Percentiles rank a stretch among this genome's conserved stretches.
Evolutionary conservation across 2,329 filamentous ascomycete genomes (phyloP).

Genomic region (Phialocephala subalpina): DNA sequence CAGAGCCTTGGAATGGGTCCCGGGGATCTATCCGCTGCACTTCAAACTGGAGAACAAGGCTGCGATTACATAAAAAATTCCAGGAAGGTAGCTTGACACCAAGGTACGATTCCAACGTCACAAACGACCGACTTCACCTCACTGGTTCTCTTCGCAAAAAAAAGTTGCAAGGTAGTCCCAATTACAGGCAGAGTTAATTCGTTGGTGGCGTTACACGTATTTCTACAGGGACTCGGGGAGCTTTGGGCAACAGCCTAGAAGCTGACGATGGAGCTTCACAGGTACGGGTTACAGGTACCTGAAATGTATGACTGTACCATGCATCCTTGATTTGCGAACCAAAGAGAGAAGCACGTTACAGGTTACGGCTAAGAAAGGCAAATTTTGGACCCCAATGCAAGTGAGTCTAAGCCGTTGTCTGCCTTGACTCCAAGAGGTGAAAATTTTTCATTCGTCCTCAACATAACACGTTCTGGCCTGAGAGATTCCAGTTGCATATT

Average conservation of each 20-base stretch:
- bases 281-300: not conserved
- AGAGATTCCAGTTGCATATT: not conserved
- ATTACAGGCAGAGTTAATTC: not conserved
- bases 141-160: not conserved
- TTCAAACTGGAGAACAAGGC: not conserved
- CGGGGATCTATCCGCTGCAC: not conserved
- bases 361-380: not conserved
- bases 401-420: constrained; percentile 1
- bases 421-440: not conserved
- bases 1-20: not conserved
- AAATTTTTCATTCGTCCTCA: constrained; percentile 11
- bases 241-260: no score
- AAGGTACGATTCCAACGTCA: no score
- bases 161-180: not conserved
- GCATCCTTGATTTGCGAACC: not conserved
- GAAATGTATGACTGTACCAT: constrained; percentile 2
- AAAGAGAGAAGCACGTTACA: no score
- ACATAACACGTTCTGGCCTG: not conserved
- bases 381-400: not conserved
- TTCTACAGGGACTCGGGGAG: not conserved
- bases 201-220: constrained; percentile 9
- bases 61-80: not conserved
- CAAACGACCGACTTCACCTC: no score
- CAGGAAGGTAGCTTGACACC: not conserved
- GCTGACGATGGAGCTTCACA: no score